Base-by-base conservation (phyloP, 2,329 filamentous ascomycete genomes). In the Fonsecaea nubica region DNA sequence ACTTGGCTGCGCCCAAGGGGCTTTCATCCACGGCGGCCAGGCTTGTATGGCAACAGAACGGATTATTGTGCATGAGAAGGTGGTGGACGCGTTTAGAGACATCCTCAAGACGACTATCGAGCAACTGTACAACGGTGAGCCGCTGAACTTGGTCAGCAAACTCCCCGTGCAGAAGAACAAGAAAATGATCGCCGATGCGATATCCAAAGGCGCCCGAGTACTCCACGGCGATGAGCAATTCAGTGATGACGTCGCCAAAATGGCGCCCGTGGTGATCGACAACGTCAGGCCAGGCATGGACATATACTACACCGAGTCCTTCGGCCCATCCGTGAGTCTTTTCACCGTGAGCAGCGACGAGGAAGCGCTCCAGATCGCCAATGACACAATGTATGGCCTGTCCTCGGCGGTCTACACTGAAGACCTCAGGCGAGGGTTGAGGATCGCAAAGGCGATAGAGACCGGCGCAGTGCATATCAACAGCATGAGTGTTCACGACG, bases 11-110 rank as follows among this genome's bases (percentile, higher is more conserved):
- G 40, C 57, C 1, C 42, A 68, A 7, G 70, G 67, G 10, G 66
- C 69, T 9, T 69, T 68, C 56, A 21, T 63, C 9, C 55, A 67
- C 21, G 33, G 18, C 1, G 92, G 92, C 0, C 92, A 96, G 79
- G 87, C 95, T 48, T 96, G 92, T 82, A 95, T 96, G 91, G 85
- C 85, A 21, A 95, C 92, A 0, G 92, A 96, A 79, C 86, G 88
- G 33, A 89, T 95, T 65, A 75, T 89, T n/a, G 85, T 89, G n/a
- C 84, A 88, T 75, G 81, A 81, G 62, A 78, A 78, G 38, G 79
- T 90, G 63, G 79, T 81, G 63, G 77, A 80, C 15, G 75, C 81
- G 21, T 90, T 90, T 76, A 80, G 30, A 56, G 13, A 38, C 9
- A 40, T 62, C 10, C 62, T 70, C 13, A 59, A 66, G 18, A 25